Conservation (phyloP, 2,329 filamentous ascomycete genomes). For the Saccharata proteae region DNA sequence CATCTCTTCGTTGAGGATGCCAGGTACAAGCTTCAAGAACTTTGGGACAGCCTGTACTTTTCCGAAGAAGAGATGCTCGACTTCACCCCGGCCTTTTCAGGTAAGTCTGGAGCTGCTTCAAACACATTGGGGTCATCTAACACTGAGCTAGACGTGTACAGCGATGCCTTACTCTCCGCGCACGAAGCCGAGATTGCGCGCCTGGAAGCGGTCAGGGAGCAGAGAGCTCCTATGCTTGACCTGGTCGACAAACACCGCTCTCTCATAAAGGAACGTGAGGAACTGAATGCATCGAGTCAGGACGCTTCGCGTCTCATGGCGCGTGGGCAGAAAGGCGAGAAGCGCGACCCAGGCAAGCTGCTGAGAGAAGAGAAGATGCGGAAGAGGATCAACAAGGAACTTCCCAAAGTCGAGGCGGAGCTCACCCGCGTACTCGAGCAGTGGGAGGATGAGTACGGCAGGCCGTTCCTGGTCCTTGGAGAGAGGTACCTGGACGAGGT, state of each 20-base stretch:
- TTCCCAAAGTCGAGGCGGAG: conserved; percentile 84
- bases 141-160: conserved; percentile 61
- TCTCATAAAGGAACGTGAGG: conserved; percentile 74
- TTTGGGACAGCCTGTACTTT: conserved; percentile 90
- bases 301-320: conserved; percentile 89
- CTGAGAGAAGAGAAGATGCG: conserved; percentile 97
- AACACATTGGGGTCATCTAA: conserved; percentile 5
- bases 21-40: conserved; percentile 75
- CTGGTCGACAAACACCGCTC: conserved; percentile 74
- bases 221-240: conserved; percentile 71
- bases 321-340: conserved; percentile 85
- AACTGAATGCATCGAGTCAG: conserved; percentile 80
- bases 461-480: conserved; percentile 85
- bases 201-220: conserved; percentile 70
- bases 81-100: conserved; percentile 87
- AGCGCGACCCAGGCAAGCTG: conserved; percentile 85
- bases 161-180: conserved; percentile 84
- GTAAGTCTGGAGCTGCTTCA: conserved; percentile 13
- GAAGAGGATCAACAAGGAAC: conserved; percentile 89
- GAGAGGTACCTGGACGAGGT: conserved; percentile 81
- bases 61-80: conserved; percentile 98
- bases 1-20: conserved; percentile 95
- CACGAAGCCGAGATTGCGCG: conserved; percentile 85
- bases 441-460: conserved; percentile 90
- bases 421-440: conserved; percentile 66